These are phyloP conservation scores for Pyrus bretschneideri DNA, from an alignment of 306 rosid genomes.

Conservation along the genomic window DNA sequence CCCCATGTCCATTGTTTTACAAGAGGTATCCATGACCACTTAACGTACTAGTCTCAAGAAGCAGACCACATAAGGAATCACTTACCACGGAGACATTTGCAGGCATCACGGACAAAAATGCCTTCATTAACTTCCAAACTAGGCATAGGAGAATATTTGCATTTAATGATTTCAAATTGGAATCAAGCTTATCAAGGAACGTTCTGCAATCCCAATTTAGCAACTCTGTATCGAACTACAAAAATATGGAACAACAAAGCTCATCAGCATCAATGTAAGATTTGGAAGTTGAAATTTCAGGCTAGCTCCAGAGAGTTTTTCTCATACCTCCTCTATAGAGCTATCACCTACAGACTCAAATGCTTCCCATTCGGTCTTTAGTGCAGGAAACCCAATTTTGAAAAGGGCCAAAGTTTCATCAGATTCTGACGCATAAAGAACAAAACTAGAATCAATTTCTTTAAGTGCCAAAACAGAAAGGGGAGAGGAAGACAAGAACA, in stretches of 20 bases:
- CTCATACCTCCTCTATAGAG: slow-evolving; percentile 51
- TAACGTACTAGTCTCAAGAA: slow-evolving; percentile 3
- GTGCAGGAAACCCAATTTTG: slow-evolving; percentile 43
- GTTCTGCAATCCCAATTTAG: slow-evolving; percentile 61
- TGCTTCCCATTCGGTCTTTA: slow-evolving; percentile 73
- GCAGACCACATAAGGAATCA: slow-evolving; percentile 12
- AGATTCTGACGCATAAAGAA: slow-evolving; percentile 25
- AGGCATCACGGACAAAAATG: slow-evolving; percentile 38
- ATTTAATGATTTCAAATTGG: slow-evolving; percentile 40
- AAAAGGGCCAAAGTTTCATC: slow-evolving; percentile 36
- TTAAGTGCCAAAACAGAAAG: neutral
- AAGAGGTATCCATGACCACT: neutral
- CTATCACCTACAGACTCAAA: slow-evolving; percentile 34
- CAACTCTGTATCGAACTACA: slow-evolving; percentile 57
- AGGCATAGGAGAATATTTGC: slow-evolving; percentile 50
- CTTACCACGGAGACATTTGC: slow-evolving; percentile 52
- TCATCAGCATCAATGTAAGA: neutral
- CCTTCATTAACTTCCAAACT: slow-evolving; percentile 67
- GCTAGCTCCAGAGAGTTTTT: neutral
- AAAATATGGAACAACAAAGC: slow-evolving; percentile 6
- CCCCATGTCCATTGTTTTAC: neutral
- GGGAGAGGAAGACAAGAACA: neutral
- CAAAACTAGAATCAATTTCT: slow-evolving; percentile 3
- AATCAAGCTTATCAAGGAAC: slow-evolving; percentile 43
- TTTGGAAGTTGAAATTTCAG: neutral